Evolutionary conservation across 352 stramenopile species (phyloP), one percentile per base, ranked within the genome.

Genomic region (Phytophthora cryptogea): DNA sequence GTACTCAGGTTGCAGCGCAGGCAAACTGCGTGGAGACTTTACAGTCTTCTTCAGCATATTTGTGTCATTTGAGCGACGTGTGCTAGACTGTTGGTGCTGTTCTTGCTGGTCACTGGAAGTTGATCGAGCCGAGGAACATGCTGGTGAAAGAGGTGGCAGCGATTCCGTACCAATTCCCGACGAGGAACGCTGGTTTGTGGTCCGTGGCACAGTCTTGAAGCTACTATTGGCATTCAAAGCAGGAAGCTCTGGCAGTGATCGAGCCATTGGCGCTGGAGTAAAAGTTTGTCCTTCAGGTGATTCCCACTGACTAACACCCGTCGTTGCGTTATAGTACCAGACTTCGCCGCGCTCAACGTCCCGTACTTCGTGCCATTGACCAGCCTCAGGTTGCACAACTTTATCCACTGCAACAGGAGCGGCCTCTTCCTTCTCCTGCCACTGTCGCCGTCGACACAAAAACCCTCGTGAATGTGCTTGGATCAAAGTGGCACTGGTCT

Each of bases 291-390:
- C 6, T 16, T 35, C 28, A 0, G 86, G 84, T 8, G 63, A 67
- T 40, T 90, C 82, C 86, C 86, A 95, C 42, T 95, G 83, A 63
- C 82, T 92, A 11, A 83, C 61, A 3, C 82, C 82, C 5, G 83
- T 93, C 2, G 50, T 49, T 2, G 72, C 61, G 49, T 95, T 95
- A 68, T 93, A 95, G 59, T 86, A 95, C 86, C 86, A 95, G 11
- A 86, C 73, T 36, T 92, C 84, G 5, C 70, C 75, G 7, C 68
- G 61, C 14, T 88, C 78, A 8, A 89, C 64, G 53, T 95, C 86
- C 4, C 81, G 83, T 8, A 95, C 80, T 49, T 92, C 62, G 36
- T 88, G 78, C 86, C 86, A 95, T 40, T 81, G 65, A 28, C 73
- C 52, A 0, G 27, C 37, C 8, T 60, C 41, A 23, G 33, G 20